Evolutionary conservation across 169 alveolate genomes (phyloP).

Genomic region (Eimeria maxima): DNA sequence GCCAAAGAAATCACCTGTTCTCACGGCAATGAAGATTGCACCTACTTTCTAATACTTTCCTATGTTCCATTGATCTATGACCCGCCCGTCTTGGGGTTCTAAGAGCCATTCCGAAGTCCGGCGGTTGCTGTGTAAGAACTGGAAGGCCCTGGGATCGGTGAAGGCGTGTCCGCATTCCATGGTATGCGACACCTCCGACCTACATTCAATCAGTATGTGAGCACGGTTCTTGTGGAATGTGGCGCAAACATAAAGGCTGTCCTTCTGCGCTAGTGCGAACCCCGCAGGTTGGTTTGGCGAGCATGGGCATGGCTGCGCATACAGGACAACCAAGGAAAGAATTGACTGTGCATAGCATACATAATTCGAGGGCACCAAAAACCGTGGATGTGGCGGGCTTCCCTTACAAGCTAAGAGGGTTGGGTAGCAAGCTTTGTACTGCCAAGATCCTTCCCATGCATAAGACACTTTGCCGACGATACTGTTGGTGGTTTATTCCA

Average conservation of each 20-base stretch:
- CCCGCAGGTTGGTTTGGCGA: not conserved
- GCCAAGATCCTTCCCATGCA: too few species aligned
- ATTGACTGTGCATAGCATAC: too few species aligned
- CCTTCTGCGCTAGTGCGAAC: not conserved
- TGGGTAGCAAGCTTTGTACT: too few species aligned
- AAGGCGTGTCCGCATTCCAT: not conserved
- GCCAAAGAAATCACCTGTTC: not conserved
- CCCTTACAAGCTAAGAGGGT: too few species aligned
- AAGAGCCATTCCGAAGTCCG: not conserved
- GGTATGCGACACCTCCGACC: not conserved
- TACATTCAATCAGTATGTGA: not conserved
- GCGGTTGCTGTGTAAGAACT: not conserved
- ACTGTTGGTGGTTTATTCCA: too few species aligned
- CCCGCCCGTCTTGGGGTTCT: not conserved
- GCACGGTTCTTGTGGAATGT: not conserved
- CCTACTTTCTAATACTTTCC: not conserved
- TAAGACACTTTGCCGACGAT: too few species aligned
- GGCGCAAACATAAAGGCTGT: not conserved
- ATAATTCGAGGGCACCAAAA: too few species aligned
- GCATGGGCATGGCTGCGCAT: too few species aligned
- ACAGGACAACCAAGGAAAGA: too few species aligned
- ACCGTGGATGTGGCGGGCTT: too few species aligned
- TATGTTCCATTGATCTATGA: not conserved
- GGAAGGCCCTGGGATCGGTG: not conserved
- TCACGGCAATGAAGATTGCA: not conserved